Base-by-base conservation (phyloP, 1,284 basidiomycete species). In the Boletus sp. region DNA sequence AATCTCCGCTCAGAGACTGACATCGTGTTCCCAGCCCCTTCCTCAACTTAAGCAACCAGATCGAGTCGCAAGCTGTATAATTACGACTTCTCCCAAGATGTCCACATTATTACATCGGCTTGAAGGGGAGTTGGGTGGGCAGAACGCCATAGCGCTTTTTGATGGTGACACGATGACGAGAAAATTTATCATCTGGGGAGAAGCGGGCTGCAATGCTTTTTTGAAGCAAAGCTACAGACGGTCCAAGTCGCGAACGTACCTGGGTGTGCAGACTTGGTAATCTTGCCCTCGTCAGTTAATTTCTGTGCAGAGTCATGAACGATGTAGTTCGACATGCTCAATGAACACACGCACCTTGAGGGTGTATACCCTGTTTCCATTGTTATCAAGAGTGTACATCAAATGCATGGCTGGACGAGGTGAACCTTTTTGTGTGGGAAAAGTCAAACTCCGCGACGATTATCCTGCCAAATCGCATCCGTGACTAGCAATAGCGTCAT, bases 131-230 rank as follows among this genome's bases (percentile, higher is more conserved):
- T 66, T 96, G 92, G 19, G 94, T 94, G 53, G 84, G 81, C 55
- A 97, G 80, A 52, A 94, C 82, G 53, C 81, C 81, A 65, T 79
- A 89, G 67, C 93, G 82, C 73, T 91, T 92, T 76, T 96, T 96
- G 67, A 96, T 88, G 4, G 91, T 94, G 49, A 96, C 91, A 54
- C 94, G 86, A 67, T 97, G 94, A 53, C 91, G 80, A 54, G 93
- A 94, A 73, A 94, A 97, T 76, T 96, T 96, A 80, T 96, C 94
- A 68, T 97, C 94, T 14, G 94, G 94, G 23, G 94, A 96, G 73
- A 96, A 96, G 32, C 93, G 90, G 30, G 93, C 93, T 94, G 44
- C 10, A 13, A n/a, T n/a, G n/a, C n/a, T n/a, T n/a, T n/a, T n/a
- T n/a, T 36, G 25, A 25, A 46, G 39, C 19, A 40, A n/a, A 16